Evolutionary conservation across 495 filamentous ascomycete species (phyloP).

Genomic region (Rhypophila decipiens): DNA sequence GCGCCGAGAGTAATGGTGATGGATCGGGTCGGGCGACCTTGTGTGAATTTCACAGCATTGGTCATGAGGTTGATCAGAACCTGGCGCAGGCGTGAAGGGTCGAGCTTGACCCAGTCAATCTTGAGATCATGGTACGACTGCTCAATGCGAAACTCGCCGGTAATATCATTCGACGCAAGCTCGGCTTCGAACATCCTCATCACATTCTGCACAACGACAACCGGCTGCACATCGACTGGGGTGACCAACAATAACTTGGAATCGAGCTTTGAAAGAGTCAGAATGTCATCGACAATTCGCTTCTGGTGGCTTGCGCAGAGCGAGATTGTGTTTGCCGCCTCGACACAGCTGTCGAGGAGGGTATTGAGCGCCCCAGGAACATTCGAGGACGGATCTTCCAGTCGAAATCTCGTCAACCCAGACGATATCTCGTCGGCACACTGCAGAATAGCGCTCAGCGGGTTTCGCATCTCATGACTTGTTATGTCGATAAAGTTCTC

Average conservation of each 20-base stretch:
- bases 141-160: conserved; percentile 61
- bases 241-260: conserved; percentile 70
- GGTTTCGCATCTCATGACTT: conserved; percentile 83
- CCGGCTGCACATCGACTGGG: conserved; percentile 66
- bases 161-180: conserved; percentile 62
- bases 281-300: conserved; percentile 70
- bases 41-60: conserved; percentile 79
- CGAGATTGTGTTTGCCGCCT: conserved; percentile 76
- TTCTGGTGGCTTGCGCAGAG: conserved; percentile 80
- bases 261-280: conserved; percentile 82
- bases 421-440: conserved; percentile 71
- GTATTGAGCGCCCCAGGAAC: conserved; percentile 9
- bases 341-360: conserved; percentile 52
- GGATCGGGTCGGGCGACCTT: conserved; percentile 45
- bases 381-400: conserved; percentile 6
- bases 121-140: conserved; percentile 54
- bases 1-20: conserved; percentile 69
- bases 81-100: conserved; percentile 71
- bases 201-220: conserved; percentile 58
- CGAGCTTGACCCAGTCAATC: conserved; percentile 71
- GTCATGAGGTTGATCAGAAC: conserved; percentile 74
- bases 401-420: conserved; percentile 39
- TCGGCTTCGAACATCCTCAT: conserved; percentile 83
- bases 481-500: conserved; percentile 89
- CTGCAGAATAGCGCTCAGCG: conserved; percentile 72